Base-by-base conservation (phyloP, 208 protist species). In the Wallacemonas sp. region DNA sequence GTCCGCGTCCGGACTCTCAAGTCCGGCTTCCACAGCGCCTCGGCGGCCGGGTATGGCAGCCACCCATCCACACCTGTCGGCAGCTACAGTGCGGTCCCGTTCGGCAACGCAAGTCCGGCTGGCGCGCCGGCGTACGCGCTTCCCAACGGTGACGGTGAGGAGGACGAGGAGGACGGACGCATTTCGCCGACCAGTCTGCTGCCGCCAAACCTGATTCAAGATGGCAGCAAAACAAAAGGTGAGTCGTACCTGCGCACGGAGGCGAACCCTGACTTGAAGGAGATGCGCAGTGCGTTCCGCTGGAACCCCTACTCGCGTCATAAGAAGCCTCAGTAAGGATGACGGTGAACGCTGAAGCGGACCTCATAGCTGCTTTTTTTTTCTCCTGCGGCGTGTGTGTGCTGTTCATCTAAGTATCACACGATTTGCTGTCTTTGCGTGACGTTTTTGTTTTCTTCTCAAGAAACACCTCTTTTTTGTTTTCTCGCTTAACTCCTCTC, bases 301-400 rank as follows among this genome's bases (percentile, higher is more conserved):
- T 80, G 74, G 74, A 80, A 80, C 61, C 74, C 74, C 27, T 80
- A 80, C 30, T 69, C 74, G 17, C 63, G 61, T 38, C 57, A 26
- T 11, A 78, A 78, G 19, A 26, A 39, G 30, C 26, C 52, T 23
- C 29, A 58, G 17, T 49, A 49, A 41, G 36, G 14, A 41, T 41
- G 36, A 41, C 6, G 14, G 36, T 14, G 44, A 49, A 9, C 17
- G 44, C 5, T 23, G n/a, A n/a, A n/a, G n/a, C n/a, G n/a, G n/a
- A n/a, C n/a, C n/a, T n/a, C n/a, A n/a, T n/a, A n/a, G n/a, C n/a
- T n/a, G n/a, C n/a, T n/a, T n/a, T n/a, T n/a, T n/a, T n/a, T n/a
- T n/a, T n/a, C n/a, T n/a, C n/a, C n/a, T n/a, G n/a, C n/a, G n/a
- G n/a, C n/a, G n/a, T n/a, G n/a, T n/a, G n/a, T n/a, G n/a, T n/a